Base-by-base conservation (phyloP, 352 stramenopile genomes). In the Phytopythium boreale region DNA sequence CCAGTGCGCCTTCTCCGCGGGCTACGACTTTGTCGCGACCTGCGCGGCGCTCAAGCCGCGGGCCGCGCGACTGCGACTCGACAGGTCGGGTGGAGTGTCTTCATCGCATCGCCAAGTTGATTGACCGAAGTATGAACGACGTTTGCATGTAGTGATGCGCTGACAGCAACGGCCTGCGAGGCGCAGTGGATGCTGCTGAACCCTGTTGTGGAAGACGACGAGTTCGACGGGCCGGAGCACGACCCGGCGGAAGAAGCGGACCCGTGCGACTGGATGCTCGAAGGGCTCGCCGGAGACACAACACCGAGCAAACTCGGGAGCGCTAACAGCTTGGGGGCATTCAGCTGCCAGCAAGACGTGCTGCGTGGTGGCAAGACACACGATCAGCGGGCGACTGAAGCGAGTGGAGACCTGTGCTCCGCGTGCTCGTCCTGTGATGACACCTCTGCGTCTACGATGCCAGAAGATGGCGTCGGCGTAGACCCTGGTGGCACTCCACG, bases 181-280 rank as follows among this genome's bases (percentile, higher is more conserved):
- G 72, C 82, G 55, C 79, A 80, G 39, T 89, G 82, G 82, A 90
- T 89, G 79, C 51, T 55, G n/a, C 73, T 90, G 64, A 90, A 90
- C 56, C 82, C 82, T 1, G 74, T 82, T 0, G 64, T 77, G 10
- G 77, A 85, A 5, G 64, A 71, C 19, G 67, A 80, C 11, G 65
- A 81, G 29, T 0, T 34, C 20, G 22, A 59, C 11, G 53, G 53
- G 8, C 53, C 34, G n/a, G 53, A 59, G 3, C 61, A 76, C 24
- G 62, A 67, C 9, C 26, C 62, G 20, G 49, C 36, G 24, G 39
- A 39, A 12, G 43, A 62, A 20, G 10, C 31, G 27, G 27, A 58
- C 22, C 39, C 44, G 22, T 31, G 34, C 47, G 53, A 27, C 62
- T 29, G 56, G 29, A 49, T 62, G 43, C 26, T 63, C 29, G 34